Base-by-base conservation (phyloP, 1,284 basidiomycete genomes). In the Moniliophthora roreri region DNA sequence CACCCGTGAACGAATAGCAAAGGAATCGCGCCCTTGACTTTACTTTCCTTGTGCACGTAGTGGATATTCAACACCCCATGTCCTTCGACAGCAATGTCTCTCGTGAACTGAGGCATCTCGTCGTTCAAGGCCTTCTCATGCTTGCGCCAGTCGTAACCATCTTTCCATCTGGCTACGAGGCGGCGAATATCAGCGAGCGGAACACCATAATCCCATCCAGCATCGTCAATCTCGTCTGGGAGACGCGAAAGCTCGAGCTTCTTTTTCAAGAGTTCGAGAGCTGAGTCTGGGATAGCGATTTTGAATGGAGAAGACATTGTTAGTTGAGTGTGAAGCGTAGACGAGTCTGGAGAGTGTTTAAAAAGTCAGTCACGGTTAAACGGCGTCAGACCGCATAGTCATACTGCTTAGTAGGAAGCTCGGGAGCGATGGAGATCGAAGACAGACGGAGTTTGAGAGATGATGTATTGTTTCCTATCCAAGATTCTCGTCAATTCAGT, bases 1-100 rank as follows among this genome's bases (percentile, higher is more conserved):
- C 79, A 82, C 18, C 79, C 79, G 60, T 82, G 80, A 11, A 79
- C 72, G 55, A 81, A 81, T 6, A 81, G 60, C 23, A 82, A 60
- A 4, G 80, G 80, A 26, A 82, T 74, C 0, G 80, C 79, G n/a
- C n/a, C n/a, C n/a, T n/a, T n/a, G n/a, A n/a, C n/a, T n/a, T n/a
- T n/a, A 59, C 79, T 80, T 58, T 65, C 66, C 66, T 77, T 68
- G 61, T 83, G 78, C 5, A 82, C 69, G 52, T 78, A 82, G 57
- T 83, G 79, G 4, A 82, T 63, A 46, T 73, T 74, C 51, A 81
- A 61, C 20, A 61, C 60, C 13, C 73, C 76, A 56, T 70, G 69
- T 0, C 71, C 75, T 0, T 76, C 74, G 6, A 81, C 71, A 1
- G 67, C 63, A 42, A 80, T 71, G 38, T 74, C 68, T 28, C 71